These are phyloP conservation scores for Tulasnella sp. DNA, from an alignment of 768 basidiomycete species.

Conservation along the genomic window DNA sequence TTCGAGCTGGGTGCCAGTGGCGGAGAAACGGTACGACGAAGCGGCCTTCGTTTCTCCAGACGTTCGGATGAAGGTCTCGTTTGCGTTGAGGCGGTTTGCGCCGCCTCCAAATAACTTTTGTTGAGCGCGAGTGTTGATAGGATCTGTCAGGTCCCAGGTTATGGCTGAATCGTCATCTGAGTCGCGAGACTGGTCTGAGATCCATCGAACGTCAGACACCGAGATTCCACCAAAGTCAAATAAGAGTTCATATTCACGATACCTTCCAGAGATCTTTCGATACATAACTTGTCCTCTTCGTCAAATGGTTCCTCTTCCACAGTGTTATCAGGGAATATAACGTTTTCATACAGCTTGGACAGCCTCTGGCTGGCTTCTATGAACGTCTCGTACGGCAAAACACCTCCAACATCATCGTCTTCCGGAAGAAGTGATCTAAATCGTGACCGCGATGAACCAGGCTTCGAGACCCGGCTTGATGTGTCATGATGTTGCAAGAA, in stretches of 20 bases:
- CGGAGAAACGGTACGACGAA: background rate
- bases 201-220: conserved; percentile 23
- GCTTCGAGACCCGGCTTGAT: too few species aligned
- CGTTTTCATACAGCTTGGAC: conserved; percentile 57
- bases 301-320: conserved; percentile 22
- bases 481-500: too few species aligned
- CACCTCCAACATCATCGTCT: too few species aligned
- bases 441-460: too few species aligned
- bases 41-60: background rate
- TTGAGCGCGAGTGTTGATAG: too few species aligned
- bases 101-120: too few species aligned
- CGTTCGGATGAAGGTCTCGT: background rate
- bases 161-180: conserved; percentile 38
- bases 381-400: conserved; percentile 43
- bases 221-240: background rate
- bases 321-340: conserved; percentile 48
- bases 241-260: background rate
- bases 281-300: background rate
- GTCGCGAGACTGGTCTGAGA: background rate
- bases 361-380: conserved; percentile 61
- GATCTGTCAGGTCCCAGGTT: conserved; percentile 46
- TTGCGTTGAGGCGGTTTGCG: background rate
- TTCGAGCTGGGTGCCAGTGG: background rate
- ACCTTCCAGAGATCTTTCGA: background rate
- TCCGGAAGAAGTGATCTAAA: too few species aligned